Evolutionary conservation across 352 stramenopile species (phyloP), one percentile per base, ranked within the genome.

Genomic region (Globisporangium cylindrosporum): DNA sequence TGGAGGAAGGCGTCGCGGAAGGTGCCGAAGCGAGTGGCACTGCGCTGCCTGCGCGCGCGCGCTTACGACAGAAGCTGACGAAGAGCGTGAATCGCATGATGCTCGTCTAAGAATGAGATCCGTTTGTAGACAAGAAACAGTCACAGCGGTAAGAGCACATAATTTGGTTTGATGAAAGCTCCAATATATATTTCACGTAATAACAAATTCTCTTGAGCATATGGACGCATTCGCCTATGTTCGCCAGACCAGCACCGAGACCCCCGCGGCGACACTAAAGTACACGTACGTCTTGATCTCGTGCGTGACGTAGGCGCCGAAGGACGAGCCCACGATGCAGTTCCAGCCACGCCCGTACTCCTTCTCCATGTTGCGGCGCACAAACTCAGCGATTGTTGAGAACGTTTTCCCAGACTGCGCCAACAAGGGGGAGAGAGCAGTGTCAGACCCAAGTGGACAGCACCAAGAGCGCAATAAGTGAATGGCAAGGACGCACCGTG

Each of bases 251-350:
- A 98, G 77, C 20, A 98, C 88, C 24, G 91, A 98, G 43, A 98
- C 92, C 2, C 93, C 91, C 0, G 90, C 82, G 0, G 92, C 89
- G 25, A 98, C 92, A 60, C 90, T 97, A 60, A 98, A 97, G 79
- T 98, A 98, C 55, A 98, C 93, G 75, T 98, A 98, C 18, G 91
- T 97, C 72, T 98, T 98, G 72, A 98, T 98, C 73, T 98, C 92
- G 73, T 98, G 94, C 24, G 94, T 98, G 62, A 98, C 94, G 73
- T 97, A 98, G 43, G 91, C 91, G 34, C 93, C 93, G 72, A 98
- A 98, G 34, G 78, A 96, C 51, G 86, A 84, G 27, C 93, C 94
- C 43, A 98, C 92, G 62, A 98, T 79, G 67, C 90, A 97, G 75
- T 98, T 98, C 93, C 94, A 98, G 27, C 93, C 91, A 41, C 86